Evolutionary conservation across 2,329 filamentous ascomycete genomes (phyloP), one percentile per base, ranked within the genome.

Genomic region (Xenosphaeropsis pyriputrescens): DNA sequence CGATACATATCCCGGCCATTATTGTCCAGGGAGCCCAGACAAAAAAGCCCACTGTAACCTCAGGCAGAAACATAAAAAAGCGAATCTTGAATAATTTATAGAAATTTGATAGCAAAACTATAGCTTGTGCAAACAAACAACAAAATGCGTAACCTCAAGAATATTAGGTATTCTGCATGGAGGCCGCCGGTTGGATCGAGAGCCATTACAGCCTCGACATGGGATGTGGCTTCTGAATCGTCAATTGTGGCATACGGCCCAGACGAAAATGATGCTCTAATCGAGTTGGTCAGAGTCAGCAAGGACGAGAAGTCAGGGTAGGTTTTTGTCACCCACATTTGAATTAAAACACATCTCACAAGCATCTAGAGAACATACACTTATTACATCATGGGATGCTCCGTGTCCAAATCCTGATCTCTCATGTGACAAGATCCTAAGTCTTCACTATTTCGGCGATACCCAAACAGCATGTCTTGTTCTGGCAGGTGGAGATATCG

Each of bases 401-500:
- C 80, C 79, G 39, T 85, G 78, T 52, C 83, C 85, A 38, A 73
- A 75, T 42, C 84, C 85, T 42, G 77, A 86, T 50, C 62, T 93
- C 46, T 57, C 66, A 37, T 75, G 75, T 51, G 91, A 98, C 60
- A 70, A 70, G 45, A 70, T 96, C 41, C 59, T 94, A 39, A 77
- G 69, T 51, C 62, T 95, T 40, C 86, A 95, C 57, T 80, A 91
- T 61, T 89, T 95, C 55, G 73, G 79, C 32, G 89, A 94, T 54
- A 81, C 72, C 18, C 63, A 74, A 38, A 83, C 77, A 37, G 77
- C 79, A 54, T 93, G 85, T 55, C 63, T 98, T 18, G 76, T 96
- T 40, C 66, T 98, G 18, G 81, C 85, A 49, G 86, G 86, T 35
- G 91, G 91, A 43, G 89, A 98, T 59, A 89, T 98, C 45, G 64